Conservation (phyloP, 208 protist genomes). For the Leishmania major region DNA sequence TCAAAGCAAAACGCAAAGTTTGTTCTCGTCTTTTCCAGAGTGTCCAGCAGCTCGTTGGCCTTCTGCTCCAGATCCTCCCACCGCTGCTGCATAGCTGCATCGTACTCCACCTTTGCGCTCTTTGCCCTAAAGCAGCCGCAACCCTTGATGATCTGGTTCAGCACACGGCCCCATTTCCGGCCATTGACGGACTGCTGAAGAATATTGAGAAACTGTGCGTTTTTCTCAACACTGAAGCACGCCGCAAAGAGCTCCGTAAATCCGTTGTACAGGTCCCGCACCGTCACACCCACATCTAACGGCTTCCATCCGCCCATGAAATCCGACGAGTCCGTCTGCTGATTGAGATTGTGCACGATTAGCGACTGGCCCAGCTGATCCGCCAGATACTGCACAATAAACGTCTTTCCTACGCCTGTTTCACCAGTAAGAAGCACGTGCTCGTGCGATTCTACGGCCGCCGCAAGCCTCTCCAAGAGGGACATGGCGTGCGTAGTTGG, state of each 20-base stretch:
- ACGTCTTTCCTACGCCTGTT: conserved; percentile 98
- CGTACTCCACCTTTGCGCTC: conserved; percentile 32
- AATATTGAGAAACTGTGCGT: conserved; percentile 72
- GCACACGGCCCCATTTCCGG: conserved; percentile 63
- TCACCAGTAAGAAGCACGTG: conserved; percentile 98
- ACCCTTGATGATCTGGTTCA: conserved; percentile 80
- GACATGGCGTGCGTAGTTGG: conserved; percentile 93
- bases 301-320: conserved; percentile 99
- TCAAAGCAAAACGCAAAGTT: conserved; percentile 98
- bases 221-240: conserved; percentile 93
- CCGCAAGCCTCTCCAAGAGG: conserved; percentile 95
- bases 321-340: conserved; percentile 99
- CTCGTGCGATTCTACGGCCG: conserved; percentile 92
- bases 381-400: conserved; percentile 92
- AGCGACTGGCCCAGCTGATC: conserved; percentile 92
- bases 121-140: conserved; percentile 71
- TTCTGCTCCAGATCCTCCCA: conserved; percentile 70
- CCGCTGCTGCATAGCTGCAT: conserved; percentile 21
- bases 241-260: conserved; percentile 95
- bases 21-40: conserved; percentile 53
- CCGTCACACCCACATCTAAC: conserved; percentile 90
- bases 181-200: conserved; percentile 66
- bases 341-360: conserved; percentile 98
- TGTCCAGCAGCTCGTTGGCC: conserved; percentile 55
- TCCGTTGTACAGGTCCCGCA: conserved; percentile 66